phyloP scores from a whole-genome alignment of 768 basidiomycete genomes.

The Clitopilus hobsonii region DNA sequence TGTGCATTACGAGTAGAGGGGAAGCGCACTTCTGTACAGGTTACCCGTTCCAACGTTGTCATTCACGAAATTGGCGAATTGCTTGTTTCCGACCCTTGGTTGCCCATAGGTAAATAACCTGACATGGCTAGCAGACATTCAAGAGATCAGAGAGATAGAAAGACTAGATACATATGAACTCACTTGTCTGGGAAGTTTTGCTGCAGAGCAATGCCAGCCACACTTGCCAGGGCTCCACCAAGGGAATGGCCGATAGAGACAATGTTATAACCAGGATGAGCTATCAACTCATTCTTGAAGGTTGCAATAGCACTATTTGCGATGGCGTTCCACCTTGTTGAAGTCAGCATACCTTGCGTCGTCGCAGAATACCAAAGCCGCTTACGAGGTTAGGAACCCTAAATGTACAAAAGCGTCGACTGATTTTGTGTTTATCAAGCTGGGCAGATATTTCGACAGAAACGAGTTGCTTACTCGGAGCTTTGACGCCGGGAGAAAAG shows the following conservation, averaged over 20 bases:
- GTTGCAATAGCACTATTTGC: conserved; percentile 32
- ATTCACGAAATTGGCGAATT: conserved; percentile 43
- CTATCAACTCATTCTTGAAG: conserved; percentile 27
- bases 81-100: conserved; percentile 43
- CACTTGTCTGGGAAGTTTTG: conserved; percentile 35
- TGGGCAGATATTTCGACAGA: neutral
- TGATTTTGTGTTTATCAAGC: conserved; percentile 13
- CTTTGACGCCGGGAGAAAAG: conserved; percentile 36
- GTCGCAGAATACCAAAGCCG: neutral
- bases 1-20: neutral
- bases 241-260: conserved; percentile 50
- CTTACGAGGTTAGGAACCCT: conserved; percentile 46
- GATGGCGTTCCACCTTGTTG: conserved; percentile 47
- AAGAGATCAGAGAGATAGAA: neutral
- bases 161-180: conserved; percentile 4
- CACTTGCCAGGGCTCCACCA: conserved; percentile 42
- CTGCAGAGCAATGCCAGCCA: conserved; percentile 41
- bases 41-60: conserved; percentile 28
- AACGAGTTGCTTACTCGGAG: conserved; percentile 32
- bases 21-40: conserved; percentile 36
- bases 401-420: conserved; percentile 40
- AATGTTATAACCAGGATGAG: conserved; percentile 33
- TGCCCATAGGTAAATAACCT: conserved; percentile 49
- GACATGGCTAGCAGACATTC: conserved; percentile 6
- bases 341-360: neutral